Evolutionary conservation across 139 green algal species (phyloP), one percentile per base, ranked within the genome.

Genomic region (Asterochloris sp.): DNA sequence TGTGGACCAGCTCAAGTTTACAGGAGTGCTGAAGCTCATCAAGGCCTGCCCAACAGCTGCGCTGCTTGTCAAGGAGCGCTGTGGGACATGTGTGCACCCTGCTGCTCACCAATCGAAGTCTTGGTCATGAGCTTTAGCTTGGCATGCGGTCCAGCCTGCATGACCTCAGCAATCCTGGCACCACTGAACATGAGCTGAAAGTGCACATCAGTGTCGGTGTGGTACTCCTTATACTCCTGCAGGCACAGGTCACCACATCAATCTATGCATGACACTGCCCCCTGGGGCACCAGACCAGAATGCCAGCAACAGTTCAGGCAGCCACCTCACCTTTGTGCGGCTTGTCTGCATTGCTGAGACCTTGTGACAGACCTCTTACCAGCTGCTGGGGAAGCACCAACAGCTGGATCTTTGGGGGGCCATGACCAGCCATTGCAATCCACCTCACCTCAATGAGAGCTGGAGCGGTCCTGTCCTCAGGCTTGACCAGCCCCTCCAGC

Each of bases 141-240:
- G 10, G 73, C 24, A 26, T 79, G 80, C 12, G 73, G 24, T 0
- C 80, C 80, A 19, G 61, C 38, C 10, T 47, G n/a, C 80, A 84
- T 60, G 26, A 74, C 74, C 73, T 84, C 80, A 26, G 79, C 71
- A 16, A 83, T 27, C 77, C 73, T 81, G 82, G 86, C 89, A 71
- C 89, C 82, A 26, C 89, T 85, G 67, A 98, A 82, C 75, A 93
- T 91, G 23, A 98, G 80, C 61, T 88, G 85, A 87, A 99, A 99
- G 85, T 95, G 93, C 80, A 99, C 97, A 13, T 85, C 92, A 9
- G 87, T 87, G 84, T 99, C 97, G 4, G 94, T 98, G 90, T 98
- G 93, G 87, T 97, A 89, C 88, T 98, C 95, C 82, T 91, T 92
- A 89, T 97, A 98, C 82, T 98, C 94, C 14, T 85, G 62, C 61